phyloP scores from a whole-genome alignment of 768 basidiomycete genomes.

The Lenzites betulinus region DNA sequence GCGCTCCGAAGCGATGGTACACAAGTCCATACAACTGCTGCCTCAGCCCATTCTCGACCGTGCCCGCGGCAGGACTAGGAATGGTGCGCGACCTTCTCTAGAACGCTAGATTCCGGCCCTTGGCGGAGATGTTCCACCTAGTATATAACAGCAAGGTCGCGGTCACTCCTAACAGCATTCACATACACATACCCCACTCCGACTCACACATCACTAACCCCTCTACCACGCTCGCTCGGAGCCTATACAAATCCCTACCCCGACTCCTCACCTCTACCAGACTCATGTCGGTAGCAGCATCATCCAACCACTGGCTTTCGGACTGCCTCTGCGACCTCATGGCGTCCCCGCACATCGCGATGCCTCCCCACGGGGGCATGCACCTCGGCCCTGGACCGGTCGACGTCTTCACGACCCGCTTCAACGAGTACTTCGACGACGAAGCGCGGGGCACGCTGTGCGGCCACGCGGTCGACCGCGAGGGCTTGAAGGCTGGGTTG shows the following conservation, averaged over 20 bases:
- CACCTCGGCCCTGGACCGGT: constrained; percentile 14
- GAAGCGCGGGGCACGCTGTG: constrained; percentile 24
- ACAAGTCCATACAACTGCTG: background rate
- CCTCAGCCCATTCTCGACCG: background rate
- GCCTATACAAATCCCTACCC: background rate
- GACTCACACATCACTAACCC: background rate
- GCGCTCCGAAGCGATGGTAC: background rate
- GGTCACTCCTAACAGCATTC: background rate
- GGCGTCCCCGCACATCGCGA: constrained; percentile 20
- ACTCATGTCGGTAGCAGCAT: constrained; percentile 10
- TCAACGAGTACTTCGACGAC: constrained; percentile 23
- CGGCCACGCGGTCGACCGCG: constrained; percentile 25
- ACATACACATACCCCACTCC: background rate
- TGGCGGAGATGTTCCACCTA: background rate
- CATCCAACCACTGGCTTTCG: constrained; percentile 19
- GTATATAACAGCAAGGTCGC: background rate
- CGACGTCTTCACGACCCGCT: constrained; percentile 25
- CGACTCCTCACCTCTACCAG: background rate
- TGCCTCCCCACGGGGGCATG: constrained; percentile 14
- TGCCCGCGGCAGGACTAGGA: background rate
- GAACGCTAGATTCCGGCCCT: background rate
- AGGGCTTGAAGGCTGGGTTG: constrained; percentile 23
- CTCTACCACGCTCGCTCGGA: background rate
- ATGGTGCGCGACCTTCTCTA: background rate
- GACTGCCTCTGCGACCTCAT: constrained; percentile 21